Evolutionary conservation across 1,284 basidiomycete genomes (phyloP).

Genomic region (Puccinia coronata): DNA sequence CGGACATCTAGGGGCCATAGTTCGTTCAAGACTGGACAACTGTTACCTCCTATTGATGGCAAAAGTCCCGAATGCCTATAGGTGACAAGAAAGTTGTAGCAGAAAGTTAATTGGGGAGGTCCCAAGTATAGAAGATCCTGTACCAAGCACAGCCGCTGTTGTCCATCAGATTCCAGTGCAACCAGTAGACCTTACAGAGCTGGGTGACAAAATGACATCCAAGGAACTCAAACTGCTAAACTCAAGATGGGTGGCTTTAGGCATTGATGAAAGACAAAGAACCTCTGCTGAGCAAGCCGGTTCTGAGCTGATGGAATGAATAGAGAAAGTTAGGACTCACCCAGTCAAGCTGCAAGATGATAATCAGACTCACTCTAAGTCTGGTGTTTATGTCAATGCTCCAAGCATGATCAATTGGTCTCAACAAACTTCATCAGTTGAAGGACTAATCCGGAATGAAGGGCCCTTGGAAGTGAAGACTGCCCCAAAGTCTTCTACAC

Average conservation of each 20-base stretch:
- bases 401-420: background rate
- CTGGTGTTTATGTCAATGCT: background rate
- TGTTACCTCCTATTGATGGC: background rate
- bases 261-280: slow-evolving; percentile 42
- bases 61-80: background rate
- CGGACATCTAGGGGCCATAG: background rate
- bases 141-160: background rate
- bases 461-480: slow-evolving; percentile 30
- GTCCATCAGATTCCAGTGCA: slow-evolving; percentile 26
- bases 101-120: slow-evolving; percentile 35
- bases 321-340: slow-evolving; percentile 40
- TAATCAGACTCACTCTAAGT: background rate
- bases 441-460: background rate
- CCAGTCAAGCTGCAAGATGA: slow-evolving; percentile 32
- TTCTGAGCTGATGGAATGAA: slow-evolving; percentile 26
- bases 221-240: slow-evolving; percentile 33
- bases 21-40: slow-evolving; percentile 32
- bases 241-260: slow-evolving; percentile 22
- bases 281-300: slow-evolving; percentile 32
- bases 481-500: slow-evolving; percentile 1
- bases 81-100: slow-evolving; percentile 21
- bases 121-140: slow-evolving; percentile 22
- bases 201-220: slow-evolving; percentile 25
- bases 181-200: slow-evolving; percentile 4
- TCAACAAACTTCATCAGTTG: background rate